A percentile compares a stretch with the other conserved stretches of the same genome.
phyloP scores from a whole-genome alignment of 73 alveolate genomes.

The Paramecium sexaurelia region DNA sequence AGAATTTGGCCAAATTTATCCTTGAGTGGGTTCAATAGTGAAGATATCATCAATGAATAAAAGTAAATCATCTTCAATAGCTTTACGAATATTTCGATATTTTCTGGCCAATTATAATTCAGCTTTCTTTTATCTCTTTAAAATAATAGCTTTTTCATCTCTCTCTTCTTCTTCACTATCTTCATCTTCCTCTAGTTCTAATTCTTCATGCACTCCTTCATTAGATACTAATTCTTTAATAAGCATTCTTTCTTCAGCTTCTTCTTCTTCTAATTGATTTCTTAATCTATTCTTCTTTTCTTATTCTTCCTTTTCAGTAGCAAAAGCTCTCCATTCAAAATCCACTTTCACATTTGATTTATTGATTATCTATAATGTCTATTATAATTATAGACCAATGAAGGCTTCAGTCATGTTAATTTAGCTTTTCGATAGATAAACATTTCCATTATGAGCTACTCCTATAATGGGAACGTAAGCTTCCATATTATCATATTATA shows the following conservation, averaged over 20 bases:
- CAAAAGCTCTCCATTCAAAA: constrained; percentile 99
- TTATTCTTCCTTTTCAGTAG: constrained; percentile 97
- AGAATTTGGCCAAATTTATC: constrained; percentile 99
- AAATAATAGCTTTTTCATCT: constrained; percentile 76
- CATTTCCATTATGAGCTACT: constrained; percentile 97
- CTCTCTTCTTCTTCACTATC: constrained; percentile 91
- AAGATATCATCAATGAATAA: constrained; percentile 99
- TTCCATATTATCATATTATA: constrained; percentile 95
- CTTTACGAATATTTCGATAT: constrained; percentile 91
- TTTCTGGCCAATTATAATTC: constrained; percentile 72
- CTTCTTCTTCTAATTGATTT: constrained; percentile 93
- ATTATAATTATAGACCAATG: constrained; percentile 94
- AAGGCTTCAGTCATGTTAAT: constrained; percentile 98
- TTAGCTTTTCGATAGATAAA: constrained; percentile 91
- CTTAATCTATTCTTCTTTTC: constrained; percentile 94
- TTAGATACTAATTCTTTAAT: constrained; percentile 89
- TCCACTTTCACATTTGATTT: constrained; percentile 99
- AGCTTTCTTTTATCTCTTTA: constrained; percentile 62
- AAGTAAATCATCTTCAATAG: constrained; percentile 98
- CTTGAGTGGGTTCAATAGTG: constrained; percentile 98
- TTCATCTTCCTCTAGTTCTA: constrained; percentile 67
- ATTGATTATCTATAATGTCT: constrained; percentile 95
- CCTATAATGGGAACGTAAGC: constrained; percentile 93
- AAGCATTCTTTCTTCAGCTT: constrained; percentile 98
- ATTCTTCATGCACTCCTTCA: constrained; percentile 79